phyloP scores from a whole-genome alignment of 352 stramenopile species.

The Pythium insidiosum region DNA sequence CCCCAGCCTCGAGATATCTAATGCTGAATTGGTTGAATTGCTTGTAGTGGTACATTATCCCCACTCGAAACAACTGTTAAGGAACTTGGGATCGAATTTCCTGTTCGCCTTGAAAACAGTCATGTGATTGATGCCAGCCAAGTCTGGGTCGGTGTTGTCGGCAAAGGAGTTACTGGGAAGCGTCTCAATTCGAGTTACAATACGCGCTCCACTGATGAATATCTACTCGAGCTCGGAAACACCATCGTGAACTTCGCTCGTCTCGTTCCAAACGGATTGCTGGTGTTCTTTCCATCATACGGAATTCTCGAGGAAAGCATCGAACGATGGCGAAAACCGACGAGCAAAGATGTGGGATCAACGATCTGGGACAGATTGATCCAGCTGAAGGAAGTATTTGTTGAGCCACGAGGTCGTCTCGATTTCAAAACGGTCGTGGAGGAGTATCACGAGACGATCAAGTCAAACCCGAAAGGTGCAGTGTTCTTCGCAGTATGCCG shows the following conservation, averaged over 20 bases:
- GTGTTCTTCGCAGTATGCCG: conserved; percentile 98
- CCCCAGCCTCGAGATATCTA: no score
- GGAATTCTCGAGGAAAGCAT: conserved; percentile 89
- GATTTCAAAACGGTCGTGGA: conserved; percentile 80
- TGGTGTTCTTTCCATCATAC: conserved; percentile 99
- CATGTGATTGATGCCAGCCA: conserved; percentile 94
- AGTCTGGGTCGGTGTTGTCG: conserved; percentile 88
- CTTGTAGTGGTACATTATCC: conserved; percentile 92
- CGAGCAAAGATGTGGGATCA: conserved; percentile 24
- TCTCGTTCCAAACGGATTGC: conserved; percentile 94
- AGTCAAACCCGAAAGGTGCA: conserved; percentile 73
- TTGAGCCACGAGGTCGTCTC: conserved; percentile 56
- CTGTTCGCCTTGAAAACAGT: conserved; percentile 94
- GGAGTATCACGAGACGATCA: conserved; percentile 74
- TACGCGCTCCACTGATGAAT: conserved; percentile 88
- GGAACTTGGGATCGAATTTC: conserved; percentile 96
- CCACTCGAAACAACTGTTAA: conserved; percentile 94
- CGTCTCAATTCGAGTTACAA: conserved; percentile 94
- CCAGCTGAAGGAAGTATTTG: conserved; percentile 72
- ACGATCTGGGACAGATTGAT: conserved; percentile 77
- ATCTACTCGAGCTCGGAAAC: conserved; percentile 94
- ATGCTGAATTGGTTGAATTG: not conserved
- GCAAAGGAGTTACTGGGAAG: conserved; percentile 91
- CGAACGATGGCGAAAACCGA: conserved; percentile 53
- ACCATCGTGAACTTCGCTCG: conserved; percentile 93